Base-by-base conservation (phyloP, 805 yeast species). In the Myxozyma neglecta region DNA sequence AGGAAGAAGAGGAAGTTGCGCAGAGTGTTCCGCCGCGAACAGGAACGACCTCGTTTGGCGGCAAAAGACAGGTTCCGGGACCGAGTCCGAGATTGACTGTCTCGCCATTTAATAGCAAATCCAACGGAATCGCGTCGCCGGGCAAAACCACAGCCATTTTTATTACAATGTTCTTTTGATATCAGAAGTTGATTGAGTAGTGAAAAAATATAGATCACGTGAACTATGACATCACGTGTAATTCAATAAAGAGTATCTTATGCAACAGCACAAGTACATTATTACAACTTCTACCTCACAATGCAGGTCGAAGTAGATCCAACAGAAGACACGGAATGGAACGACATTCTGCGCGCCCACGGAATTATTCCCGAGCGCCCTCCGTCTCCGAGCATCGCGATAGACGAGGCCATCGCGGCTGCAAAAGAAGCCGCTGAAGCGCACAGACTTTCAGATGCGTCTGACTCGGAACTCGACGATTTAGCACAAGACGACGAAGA, bases 401-500 rank as follows among this genome's bases (percentile, higher is more conserved):
- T 94, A 51, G 98, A 94, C 72, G 92, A 87, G 68, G 96, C 96
- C 1, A 74, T 92, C 49, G 91, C 88, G 36, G 96, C 89, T 57
- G 97, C 96, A 0, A 81, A 90, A 13, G 80, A 80, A 56, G 81
- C 79, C 58, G 96, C 90, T 70, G 92, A 90, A 72, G 96, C 86
- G 10, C 87, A 71, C 85, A 85, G 65, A 34, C 57, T 47, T 37
- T 51, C 48, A 13, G 66, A 57, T 49, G 57, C 52, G 29, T 62
- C 62, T 29, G 70, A 68, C 53, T 63, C 63, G 7, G 67, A 63
- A 11, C 70, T 93, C 32, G 96, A 88, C 58, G 97, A 81, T 47
- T 97, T 93, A 73, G 97, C 87, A 68, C 96, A 90, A 46, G 97
- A 93, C 70, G 96, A 90, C 68, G 97, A 91, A 68, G 97, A 90